Base-by-base conservation (phyloP, 495 filamentous ascomycete genomes). In the Neurospora tetraspora region DNA sequence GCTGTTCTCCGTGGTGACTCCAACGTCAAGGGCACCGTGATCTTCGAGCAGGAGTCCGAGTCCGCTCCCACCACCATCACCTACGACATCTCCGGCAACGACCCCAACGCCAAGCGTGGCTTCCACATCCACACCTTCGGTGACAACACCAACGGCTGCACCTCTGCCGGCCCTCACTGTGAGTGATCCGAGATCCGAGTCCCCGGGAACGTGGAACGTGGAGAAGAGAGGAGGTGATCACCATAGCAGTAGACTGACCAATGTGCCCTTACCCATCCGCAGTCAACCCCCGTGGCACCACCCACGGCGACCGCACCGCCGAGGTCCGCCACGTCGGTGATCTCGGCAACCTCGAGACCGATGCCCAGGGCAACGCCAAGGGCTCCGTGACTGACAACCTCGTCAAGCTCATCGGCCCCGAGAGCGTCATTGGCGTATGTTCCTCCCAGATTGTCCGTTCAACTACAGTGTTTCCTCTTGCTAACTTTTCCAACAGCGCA, bases 131-230 rank as follows among this genome's bases (percentile, higher is more conserved):
- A 98, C 87, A 92, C 96, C 85, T 99, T 97, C 80, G 96, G 96
- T 83, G 96, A 98, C 89, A 98, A 98, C 88, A 98, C 96, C 87
- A 99, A 98, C 85, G 96, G 96, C 82, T 99, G 96, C 91, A 98
- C 96, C 72, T 94, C 91, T 73, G 96, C 96, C 70, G 96, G 96
- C 59, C 94, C 96, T 77, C 96, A 99, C 85, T 98, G 93, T 96
- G 89, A 79, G 92, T 84, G 9, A 42, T 14, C 38, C 37, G 40
- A 14, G 34, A 39, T 69, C 14, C 69, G 5, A 20, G 12, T 40
- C 12, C 53, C 27, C 1, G 14, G 23, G 27, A 34, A 65, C 27
- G 53, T 65, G 47, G 20, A 31, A 53, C 45, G 27, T 39, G 18
- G 39, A 16, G n/a, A 65, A 16, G 53, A 31, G 27, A 6, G 53